These are phyloP conservation scores for Lolium perenne DNA, from an alignment of 176 grass and related monocot genomes.

Conservation along the genomic window DNA sequence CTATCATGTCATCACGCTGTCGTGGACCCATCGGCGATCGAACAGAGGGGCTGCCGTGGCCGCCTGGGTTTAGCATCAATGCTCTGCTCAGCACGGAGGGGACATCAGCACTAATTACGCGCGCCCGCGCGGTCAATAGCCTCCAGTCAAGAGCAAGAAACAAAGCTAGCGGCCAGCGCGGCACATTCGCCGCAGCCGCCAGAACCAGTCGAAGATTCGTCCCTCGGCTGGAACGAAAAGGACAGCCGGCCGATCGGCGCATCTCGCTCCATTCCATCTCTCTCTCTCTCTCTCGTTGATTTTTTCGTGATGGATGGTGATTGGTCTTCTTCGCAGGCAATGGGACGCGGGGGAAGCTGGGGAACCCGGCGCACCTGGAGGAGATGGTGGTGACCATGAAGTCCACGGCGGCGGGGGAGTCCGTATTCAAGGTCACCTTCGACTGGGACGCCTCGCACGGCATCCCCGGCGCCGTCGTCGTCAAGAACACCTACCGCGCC, in stretches of 20 bases:
- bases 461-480: conserved; percentile 77
- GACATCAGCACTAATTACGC: background rate
- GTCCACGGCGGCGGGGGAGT: conserved; percentile 52
- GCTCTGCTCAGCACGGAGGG: background rate
- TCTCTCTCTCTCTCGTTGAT: background rate
- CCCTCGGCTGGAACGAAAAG: background rate
- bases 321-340: conserved; percentile 18
- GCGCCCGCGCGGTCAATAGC: conserved; percentile 8
- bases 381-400: conserved; percentile 51
- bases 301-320: background rate
- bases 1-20: background rate
- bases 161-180: background rate
- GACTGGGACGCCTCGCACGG: conserved; percentile 75
- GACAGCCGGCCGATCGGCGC: background rate
- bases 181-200: background rate
- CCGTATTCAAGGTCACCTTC: conserved; percentile 59
- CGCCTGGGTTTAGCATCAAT: conserved; percentile 23
- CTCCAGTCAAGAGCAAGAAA: background rate
- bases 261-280: too few relatives aligned
- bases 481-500: conserved; percentile 58
- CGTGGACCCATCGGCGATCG: background rate
- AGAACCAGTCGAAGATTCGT: background rate
- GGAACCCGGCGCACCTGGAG: conserved; percentile 59
- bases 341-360: conserved; percentile 55
- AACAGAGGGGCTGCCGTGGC: background rate